These are phyloP conservation scores for Penicillium sclerotigenum DNA, from an alignment of 2,329 filamentous ascomycete genomes.

Conservation along the genomic window DNA sequence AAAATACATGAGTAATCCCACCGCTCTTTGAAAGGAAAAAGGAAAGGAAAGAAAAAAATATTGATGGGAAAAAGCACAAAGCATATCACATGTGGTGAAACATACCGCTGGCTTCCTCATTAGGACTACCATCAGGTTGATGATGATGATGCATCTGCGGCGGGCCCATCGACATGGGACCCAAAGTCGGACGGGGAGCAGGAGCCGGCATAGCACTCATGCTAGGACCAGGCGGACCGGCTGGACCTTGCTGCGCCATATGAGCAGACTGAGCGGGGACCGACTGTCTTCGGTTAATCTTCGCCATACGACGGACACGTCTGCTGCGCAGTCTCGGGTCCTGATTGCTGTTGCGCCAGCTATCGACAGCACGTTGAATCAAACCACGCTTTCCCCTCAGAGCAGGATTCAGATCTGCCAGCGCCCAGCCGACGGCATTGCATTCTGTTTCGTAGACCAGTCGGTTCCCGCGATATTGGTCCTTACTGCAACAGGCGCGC, in stretches of 20 bases:
- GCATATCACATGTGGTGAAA: slow-evolving; percentile 81
- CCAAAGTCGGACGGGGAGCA: slow-evolving; percentile 35
- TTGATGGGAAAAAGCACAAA: slow-evolving; percentile 13
- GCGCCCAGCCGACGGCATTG: slow-evolving; percentile 98
- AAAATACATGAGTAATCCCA: slow-evolving; percentile 10
- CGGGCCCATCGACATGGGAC: slow-evolving; percentile 66
- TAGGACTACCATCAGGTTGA: slow-evolving; percentile 62
- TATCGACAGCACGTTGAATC: slow-evolving; percentile 95
- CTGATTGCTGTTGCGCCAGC: slow-evolving; percentile 98
- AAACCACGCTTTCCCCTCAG: slow-evolving; percentile 89
- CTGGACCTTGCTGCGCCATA: slow-evolving; percentile 33
- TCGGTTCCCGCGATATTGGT: slow-evolving; percentile 93
- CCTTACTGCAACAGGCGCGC: slow-evolving; percentile 88
- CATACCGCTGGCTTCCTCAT: slow-evolving; percentile 91
- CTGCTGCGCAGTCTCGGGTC: slow-evolving; percentile 87
- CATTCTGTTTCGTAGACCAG: slow-evolving; percentile 97
- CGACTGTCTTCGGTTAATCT: slow-evolving; percentile 84
- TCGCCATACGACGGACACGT: slow-evolving; percentile 90
- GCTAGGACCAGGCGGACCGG: slow-evolving; percentile 53
- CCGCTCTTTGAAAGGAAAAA: slow-evolving; percentile 10
- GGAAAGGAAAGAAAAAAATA: neutral
- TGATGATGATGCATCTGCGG: slow-evolving; percentile 68
- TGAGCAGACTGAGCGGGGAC: slow-evolving; percentile 58
- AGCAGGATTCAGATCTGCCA: slow-evolving; percentile 88
- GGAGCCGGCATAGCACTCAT: slow-evolving; percentile 53